phyloP scores from a whole-genome alignment of 2,329 filamentous ascomycete species.

The Botrytis medusae region DNA sequence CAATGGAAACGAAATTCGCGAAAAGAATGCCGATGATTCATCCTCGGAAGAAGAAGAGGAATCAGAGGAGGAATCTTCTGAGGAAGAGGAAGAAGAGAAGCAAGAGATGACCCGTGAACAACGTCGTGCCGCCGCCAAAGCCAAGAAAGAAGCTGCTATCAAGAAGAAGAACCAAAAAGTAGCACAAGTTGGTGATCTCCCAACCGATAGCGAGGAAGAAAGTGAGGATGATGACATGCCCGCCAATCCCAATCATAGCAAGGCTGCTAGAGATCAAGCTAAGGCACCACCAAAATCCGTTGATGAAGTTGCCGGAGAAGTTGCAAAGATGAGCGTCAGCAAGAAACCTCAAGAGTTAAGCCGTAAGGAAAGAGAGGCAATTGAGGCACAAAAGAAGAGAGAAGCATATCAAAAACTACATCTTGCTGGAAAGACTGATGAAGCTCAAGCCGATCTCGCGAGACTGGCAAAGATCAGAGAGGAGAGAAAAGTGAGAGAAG shows the following conservation, averaged over 20 bases:
- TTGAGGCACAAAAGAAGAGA: conserved; percentile 84
- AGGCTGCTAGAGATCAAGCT: conserved; percentile 64
- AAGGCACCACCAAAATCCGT: conserved; percentile 45
- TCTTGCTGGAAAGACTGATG: conserved; percentile 93
- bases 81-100: conserved; percentile 48
- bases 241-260: conserved; percentile 89
- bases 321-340: conserved; percentile 53
- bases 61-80: conserved; percentile 51
- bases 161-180: conserved; percentile 68
- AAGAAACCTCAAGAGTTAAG: conserved; percentile 56
- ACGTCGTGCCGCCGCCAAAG: conserved; percentile 83
- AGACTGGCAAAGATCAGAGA: conserved; percentile 79
- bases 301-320: conserved; percentile 53
- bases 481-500: conserved; percentile 80
- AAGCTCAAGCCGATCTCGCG: conserved; percentile 86
- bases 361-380: conserved; percentile 70
- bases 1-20: conserved; percentile 84
- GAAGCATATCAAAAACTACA: conserved; percentile 91
- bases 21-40: conserved; percentile 62
- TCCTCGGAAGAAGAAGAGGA: conserved; percentile 53
- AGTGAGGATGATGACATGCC: conserved; percentile 65
- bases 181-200: conserved; percentile 83
- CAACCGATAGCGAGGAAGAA: conserved; percentile 65
- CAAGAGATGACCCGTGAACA: conserved; percentile 76
- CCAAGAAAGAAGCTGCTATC: conserved; percentile 86